A percentile compares a stretch with the other conserved stretches of the same genome.
Conservation (phyloP, 331 rosid species). For the Stylosanthes scabra region DNA sequence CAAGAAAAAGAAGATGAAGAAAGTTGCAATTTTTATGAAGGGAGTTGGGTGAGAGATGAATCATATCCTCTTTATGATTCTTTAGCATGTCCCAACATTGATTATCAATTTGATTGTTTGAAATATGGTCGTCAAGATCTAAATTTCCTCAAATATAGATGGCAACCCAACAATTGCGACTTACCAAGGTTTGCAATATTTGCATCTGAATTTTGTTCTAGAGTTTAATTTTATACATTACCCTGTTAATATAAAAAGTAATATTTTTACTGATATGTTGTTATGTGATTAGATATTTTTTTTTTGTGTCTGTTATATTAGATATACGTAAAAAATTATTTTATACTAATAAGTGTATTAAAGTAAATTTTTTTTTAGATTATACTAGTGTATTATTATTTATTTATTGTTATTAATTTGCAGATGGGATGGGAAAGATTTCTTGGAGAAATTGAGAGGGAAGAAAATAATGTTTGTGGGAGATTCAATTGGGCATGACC, state of each 20-base stretch:
- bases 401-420: background rate
- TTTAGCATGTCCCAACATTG: slow-evolving; percentile 48
- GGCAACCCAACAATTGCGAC: slow-evolving; percentile 64
- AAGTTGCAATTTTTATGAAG: slow-evolving; percentile 54
- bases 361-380: no score
- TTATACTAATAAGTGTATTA: no score
- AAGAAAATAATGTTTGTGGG: slow-evolving; percentile 78
- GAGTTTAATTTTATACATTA: no score
- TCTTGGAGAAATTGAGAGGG: slow-evolving; percentile 49
- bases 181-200: slow-evolving; percentile 61
- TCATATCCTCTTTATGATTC: slow-evolving; percentile 67
- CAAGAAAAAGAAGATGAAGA: background rate
- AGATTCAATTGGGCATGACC: slow-evolving; percentile 71
- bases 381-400: no score
- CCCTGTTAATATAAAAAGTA: no score
- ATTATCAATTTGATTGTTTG: slow-evolving; percentile 57
- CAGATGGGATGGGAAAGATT: slow-evolving; percentile 59
- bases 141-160: slow-evolving; percentile 57
- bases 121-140: slow-evolving; percentile 60
- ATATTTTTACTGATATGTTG: no score
- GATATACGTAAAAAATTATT: no score
- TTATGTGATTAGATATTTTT: no score
- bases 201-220: no score
- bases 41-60: slow-evolving; percentile 63
- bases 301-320: no score